phyloP scores from a whole-genome alignment of 306 rosid genomes.

The Quercus parvula region DNA sequence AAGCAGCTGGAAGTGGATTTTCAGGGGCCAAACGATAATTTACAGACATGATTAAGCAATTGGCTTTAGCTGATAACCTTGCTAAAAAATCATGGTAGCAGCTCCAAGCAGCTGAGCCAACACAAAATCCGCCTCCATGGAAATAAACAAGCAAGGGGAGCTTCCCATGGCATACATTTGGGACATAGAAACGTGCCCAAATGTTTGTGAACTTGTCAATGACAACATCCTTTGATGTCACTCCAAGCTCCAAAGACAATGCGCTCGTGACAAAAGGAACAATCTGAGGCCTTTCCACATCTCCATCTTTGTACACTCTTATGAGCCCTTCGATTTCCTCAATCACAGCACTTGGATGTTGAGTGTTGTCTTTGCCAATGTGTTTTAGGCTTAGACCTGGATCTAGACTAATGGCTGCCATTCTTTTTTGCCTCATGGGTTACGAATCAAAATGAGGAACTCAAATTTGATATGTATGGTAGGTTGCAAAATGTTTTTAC shows the following conservation, averaged over 20 bases:
- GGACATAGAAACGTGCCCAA: conserved; percentile 82
- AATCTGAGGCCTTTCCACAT: conserved; percentile 59
- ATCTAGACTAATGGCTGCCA: conserved; percentile 48
- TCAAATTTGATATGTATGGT: not conserved
- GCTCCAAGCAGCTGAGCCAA: conserved; percentile 87
- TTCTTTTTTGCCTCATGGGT: conserved; percentile 25
- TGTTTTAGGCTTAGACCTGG: conserved; percentile 34
- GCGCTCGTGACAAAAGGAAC: conserved; percentile 54
- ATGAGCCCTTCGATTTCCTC: conserved; percentile 78
- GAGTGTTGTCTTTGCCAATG: conserved; percentile 25
- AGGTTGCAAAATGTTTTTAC: not conserved
- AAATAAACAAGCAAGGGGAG: conserved; percentile 68
- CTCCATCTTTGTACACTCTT: conserved; percentile 62
- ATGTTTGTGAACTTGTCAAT: conserved; percentile 48
- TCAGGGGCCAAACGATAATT: conserved; percentile 86
- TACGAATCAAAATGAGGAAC: conserved; percentile 12
- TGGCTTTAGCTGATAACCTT: conserved; percentile 37
- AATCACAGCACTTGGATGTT: conserved; percentile 29
- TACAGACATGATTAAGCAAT: conserved; percentile 66
- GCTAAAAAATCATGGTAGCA: conserved; percentile 75
- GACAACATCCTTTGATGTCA: conserved; percentile 51
- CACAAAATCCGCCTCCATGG: conserved; percentile 92
- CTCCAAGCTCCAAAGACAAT: conserved; percentile 38
- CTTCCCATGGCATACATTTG: conserved; percentile 31
- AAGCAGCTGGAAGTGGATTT: conserved; percentile 83